Conservation (phyloP, 441 rosid species). For the Populus hybrid region DNA sequence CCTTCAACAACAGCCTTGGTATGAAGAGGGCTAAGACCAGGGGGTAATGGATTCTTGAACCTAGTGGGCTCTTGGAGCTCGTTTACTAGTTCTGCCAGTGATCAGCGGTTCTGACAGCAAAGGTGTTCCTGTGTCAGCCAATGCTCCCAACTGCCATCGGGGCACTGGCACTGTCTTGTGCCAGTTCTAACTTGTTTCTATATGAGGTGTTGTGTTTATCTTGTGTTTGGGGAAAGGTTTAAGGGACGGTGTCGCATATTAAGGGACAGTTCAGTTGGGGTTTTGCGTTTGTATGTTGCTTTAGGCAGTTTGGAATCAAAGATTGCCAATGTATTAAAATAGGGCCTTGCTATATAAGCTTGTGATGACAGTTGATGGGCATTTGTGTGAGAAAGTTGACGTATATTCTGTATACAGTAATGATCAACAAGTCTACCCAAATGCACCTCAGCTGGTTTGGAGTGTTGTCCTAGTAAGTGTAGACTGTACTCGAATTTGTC, state of each 20-base stretch:
- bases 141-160: constrained; percentile 42
- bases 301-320: constrained; percentile 21
- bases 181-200: constrained; percentile 47
- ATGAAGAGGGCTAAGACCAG: constrained; percentile 96
- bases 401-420: constrained; percentile 1
- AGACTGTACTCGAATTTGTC: constrained; percentile 17
- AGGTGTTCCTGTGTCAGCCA: constrained; percentile 32
- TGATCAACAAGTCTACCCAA: not conserved
- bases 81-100: constrained; percentile 34
- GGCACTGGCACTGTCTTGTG: constrained; percentile 43
- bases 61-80: constrained; percentile 33
- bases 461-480: constrained; percentile 22
- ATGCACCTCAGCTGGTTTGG: not conserved
- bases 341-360: constrained; percentile 17
- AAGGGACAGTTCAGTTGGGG: constrained; percentile 21
- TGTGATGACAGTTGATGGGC: constrained; percentile 29
- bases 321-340: constrained; percentile 15
- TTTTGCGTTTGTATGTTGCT: constrained; percentile 28
- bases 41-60: constrained; percentile 38
- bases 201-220: constrained; percentile 38
- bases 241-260: constrained; percentile 19
- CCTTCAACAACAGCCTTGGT: constrained; percentile 90
- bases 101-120: constrained; percentile 32
- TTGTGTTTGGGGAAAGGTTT: constrained; percentile 30
- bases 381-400: constrained; percentile 15